Conservation (phyloP, 139 green algal genomes). For the Tetraselmis striata region DNA sequence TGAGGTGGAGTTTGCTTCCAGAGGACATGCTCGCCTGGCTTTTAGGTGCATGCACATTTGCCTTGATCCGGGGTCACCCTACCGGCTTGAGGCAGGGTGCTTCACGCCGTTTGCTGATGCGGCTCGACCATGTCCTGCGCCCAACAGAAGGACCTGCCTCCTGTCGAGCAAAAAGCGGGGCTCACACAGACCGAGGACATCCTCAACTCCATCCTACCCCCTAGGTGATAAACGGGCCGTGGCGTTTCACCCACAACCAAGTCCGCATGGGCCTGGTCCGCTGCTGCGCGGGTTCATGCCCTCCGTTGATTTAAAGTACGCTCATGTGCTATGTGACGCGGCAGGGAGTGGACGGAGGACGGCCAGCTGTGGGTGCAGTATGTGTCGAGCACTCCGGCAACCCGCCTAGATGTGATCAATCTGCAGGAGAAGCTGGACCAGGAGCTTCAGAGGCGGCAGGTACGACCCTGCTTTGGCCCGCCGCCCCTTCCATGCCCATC, state of each 20-base stretch:
- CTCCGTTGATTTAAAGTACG: no score
- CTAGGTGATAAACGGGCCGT: conserved; percentile 53
- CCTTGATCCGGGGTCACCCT: no score
- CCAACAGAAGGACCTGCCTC: conserved; percentile 45
- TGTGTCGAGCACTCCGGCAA: conserved; percentile 71
- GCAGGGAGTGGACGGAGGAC: conserved; percentile 77
- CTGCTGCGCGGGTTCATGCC: no score
- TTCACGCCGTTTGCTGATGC: no score
- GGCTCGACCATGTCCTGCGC: no score
- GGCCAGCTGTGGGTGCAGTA: conserved; percentile 85
- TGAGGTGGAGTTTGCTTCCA: no score
- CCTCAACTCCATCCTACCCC: conserved; percentile 79
- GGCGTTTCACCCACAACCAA: no score
- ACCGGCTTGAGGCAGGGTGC: no score
- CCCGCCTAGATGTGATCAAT: conserved; percentile 77
- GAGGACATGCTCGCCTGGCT: no score
- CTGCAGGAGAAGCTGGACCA: conserved; percentile 81
- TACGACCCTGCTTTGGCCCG: conserved; percentile 3
- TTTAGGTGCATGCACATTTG: no score
- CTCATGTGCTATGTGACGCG: no score
- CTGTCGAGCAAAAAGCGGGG: conserved; percentile 60
- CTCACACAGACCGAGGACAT: conserved; percentile 80
- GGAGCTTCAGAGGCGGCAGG: conserved; percentile 75
- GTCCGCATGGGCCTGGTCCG: no score
- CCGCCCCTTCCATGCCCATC: background rate